Percentiles rank a stretch among this genome's conserved stretches.
phyloP scores from a whole-genome alignment of 768 basidiomycete species.

The Calocybe indica region DNA sequence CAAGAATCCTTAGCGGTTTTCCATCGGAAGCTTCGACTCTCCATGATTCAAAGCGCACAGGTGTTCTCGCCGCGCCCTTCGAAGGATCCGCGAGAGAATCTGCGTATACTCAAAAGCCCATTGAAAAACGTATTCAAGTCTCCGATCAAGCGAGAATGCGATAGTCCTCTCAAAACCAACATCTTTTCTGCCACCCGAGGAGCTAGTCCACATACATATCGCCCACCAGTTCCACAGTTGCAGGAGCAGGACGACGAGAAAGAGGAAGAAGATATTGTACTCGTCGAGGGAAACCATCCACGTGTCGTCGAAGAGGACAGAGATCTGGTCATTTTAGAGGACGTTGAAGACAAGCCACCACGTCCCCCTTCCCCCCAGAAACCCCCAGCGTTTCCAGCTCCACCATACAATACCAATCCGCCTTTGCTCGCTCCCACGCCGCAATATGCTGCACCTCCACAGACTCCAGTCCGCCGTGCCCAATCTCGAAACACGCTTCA shows the following conservation, averaged over 20 bases:
- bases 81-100: conserved; percentile 53
- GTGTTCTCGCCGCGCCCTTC: conserved; percentile 67
- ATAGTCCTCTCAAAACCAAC: conserved; percentile 3
- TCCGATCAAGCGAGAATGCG: conserved; percentile 14
- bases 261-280: conserved; percentile 36
- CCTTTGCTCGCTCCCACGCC: conserved; percentile 7
- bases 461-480: conserved; percentile 31
- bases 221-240: conserved; percentile 1
- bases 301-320: conserved; percentile 64
- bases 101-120: conserved; percentile 58
- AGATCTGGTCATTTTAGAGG: conserved; percentile 69
- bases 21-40: conserved; percentile 54
- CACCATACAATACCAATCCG: conserved; percentile 3
- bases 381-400: conserved; percentile 2
- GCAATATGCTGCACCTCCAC: conserved; percentile 18
- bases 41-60: conserved; percentile 70
- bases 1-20: conserved; percentile 17
- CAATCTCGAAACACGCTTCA: conserved; percentile 50
- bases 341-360: conserved; percentile 35
- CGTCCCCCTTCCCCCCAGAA: conserved; percentile 9
- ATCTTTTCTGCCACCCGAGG: conserved; percentile 4
- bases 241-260: conserved; percentile 10
- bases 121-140: conserved; percentile 33
- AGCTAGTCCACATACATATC: conserved; percentile 3
- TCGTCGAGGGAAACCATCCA: conserved; percentile 63